Evolutionary conservation across 108 stramenopile species (phyloP).

Genomic region (Asterionellopsis glacialis): DNA sequence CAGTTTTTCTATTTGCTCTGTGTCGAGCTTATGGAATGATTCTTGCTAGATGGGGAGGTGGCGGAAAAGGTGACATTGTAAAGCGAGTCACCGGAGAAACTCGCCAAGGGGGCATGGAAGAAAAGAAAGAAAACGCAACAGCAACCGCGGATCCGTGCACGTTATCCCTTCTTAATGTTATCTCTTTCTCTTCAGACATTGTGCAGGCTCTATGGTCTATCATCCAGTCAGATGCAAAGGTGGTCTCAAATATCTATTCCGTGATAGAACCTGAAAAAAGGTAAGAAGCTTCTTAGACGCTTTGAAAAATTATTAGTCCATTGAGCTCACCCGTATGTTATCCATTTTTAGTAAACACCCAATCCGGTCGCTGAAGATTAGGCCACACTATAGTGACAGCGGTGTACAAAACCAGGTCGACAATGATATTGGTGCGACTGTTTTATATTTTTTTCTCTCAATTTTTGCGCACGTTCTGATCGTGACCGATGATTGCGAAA

Average conservation of each 20-base stretch:
- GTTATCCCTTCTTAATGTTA: constrained; percentile 55
- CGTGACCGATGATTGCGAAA: constrained; percentile 85
- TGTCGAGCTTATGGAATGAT: constrained; percentile 64
- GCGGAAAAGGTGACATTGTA: constrained; percentile 59
- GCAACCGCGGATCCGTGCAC: constrained; percentile 54
- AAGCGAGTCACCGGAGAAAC: constrained; percentile 11
- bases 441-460: constrained; percentile 61
- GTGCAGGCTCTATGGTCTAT: constrained; percentile 57
- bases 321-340: background rate
- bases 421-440: constrained; percentile 39
- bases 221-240: constrained; percentile 49
- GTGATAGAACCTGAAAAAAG: constrained; percentile 47
- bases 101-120: constrained; percentile 8
- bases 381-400: background rate
- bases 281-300: background rate
- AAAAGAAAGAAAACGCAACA: constrained; percentile 33
- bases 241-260: constrained; percentile 40
- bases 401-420: constrained; percentile 4
- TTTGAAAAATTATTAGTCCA: background rate
- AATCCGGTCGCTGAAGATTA: background rate
- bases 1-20: constrained; percentile 24
- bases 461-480: constrained; percentile 73
- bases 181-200: constrained; percentile 70
- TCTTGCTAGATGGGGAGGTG: constrained; percentile 81
- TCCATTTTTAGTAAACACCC: background rate